A percentile compares a stretch with the other conserved stretches of the same genome.
These are phyloP conservation scores for Irpex sp. DNA, from an alignment of 1,284 basidiomycete genomes.

Conservation along the genomic window DNA sequence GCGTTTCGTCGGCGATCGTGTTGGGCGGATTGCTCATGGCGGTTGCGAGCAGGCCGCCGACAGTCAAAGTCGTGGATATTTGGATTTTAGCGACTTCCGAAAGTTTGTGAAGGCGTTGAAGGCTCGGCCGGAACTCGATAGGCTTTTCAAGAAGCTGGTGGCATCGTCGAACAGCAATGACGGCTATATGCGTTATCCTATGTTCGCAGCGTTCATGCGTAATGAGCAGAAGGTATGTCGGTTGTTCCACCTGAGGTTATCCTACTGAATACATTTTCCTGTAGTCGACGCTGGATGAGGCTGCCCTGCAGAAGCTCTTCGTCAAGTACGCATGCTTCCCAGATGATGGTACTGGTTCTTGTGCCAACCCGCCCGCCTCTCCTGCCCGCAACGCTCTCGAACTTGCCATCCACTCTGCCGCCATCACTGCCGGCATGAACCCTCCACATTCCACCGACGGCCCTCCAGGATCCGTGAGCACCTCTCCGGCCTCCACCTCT, in stretches of 20 bases:
- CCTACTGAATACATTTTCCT: constrained; percentile 8
- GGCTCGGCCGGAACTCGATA: constrained; percentile 76
- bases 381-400: constrained; percentile 25
- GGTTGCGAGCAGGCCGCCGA: constrained; percentile 61
- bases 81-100: constrained; percentile 86
- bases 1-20: constrained; percentile 14
- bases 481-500: constrained; percentile 4
- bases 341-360: constrained; percentile 8
- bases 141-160: constrained; percentile 57
- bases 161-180: constrained; percentile 31
- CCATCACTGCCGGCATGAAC: constrained; percentile 8
- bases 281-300: constrained; percentile 44
- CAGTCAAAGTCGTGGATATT: constrained; percentile 53
- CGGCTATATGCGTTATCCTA: constrained; percentile 46
- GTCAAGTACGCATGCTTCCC: constrained; percentile 43
- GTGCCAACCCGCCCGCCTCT: constrained; percentile 12
- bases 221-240: constrained; percentile 57
- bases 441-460: not conserved
- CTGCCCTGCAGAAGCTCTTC: constrained; percentile 54
- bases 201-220: constrained; percentile 68
- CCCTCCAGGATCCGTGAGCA: not conserved
- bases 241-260: not conserved
- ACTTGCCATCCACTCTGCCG: constrained; percentile 11
- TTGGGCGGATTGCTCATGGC: not conserved
- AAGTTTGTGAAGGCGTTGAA: constrained; percentile 85